Evolutionary conservation across 345 rosid species (phyloP), one percentile per base, ranked within the genome.

Genomic region (Hibiscus trionum): DNA sequence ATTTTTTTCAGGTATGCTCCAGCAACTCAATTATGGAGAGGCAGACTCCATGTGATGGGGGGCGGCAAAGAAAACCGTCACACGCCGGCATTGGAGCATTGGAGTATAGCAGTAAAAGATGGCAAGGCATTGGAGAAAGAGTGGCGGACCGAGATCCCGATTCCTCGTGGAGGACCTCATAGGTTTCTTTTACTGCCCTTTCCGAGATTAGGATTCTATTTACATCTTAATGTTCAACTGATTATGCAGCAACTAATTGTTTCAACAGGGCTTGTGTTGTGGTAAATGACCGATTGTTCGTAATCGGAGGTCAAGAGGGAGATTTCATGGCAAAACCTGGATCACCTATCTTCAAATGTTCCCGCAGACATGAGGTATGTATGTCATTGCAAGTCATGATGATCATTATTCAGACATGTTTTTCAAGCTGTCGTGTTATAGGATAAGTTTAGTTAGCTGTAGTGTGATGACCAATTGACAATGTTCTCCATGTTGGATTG

Each of bases 121-220:
- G 98, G 97, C 42, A 84, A 82, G 78, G 86, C 88, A 29, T 65
- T 87, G 16, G 96, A 89, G 49, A 81, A 84, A 65, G 65, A 81
- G 56, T 93, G 98, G 97, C 78, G 77, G 8, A 76, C 72, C 10
- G 97, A 93, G 80, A 72, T 85, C 21, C 91, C 89, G 3, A 87
- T 93, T 66, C 97, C 98, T 35, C 88, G 91, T 56, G 98, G 98
- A 61, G 97, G 98, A 73, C 98, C 97, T 3, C 97, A 93, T 80
- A 87, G 96, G 97, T 93, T 31, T 75, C 16, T n/a, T n/a, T 26
- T 73, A 57, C 29, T 59, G 60, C 19, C 7, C 58, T 53, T 53
- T 17, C 21, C 1, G 26, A 53, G 21, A 53, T 53, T 4, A 17
- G 58, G 58, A 53, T 53, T 53, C 58, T 53, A 17, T 53, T 33